Base-by-base conservation (phyloP, 495 filamentous ascomycete species). In the Neurospora pannonica region DNA sequence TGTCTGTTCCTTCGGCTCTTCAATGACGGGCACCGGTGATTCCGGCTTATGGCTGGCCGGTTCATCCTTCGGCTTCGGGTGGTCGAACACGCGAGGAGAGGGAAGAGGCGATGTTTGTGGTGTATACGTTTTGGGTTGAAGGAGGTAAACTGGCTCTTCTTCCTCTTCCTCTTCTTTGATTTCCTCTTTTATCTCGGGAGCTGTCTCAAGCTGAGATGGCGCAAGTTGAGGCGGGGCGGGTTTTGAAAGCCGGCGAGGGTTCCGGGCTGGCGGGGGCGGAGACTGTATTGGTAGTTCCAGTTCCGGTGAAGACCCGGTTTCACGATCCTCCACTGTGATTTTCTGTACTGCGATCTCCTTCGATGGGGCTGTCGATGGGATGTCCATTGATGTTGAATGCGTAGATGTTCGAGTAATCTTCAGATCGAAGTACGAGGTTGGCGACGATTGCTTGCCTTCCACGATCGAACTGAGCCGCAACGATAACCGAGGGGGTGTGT, bases 101-200 rank as follows among this genome's bases (percentile, higher is more conserved):
- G 85, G 85, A 34, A 85, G 76, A 17, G 85, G 85, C 19, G 82
- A 83, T 8, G 86, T 84, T 39, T 84, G 81, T 1, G 87, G 87
- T 10, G 85, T 88, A 75, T 88, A 89, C 1, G 86, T 88, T 71
- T 83, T 82, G 15, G 87, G 87, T 72, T 87, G 85, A 42, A 89
- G 76, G 21, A 88, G 82, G 74, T 83, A 87, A 17, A 87, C 73
- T 0, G 81, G 77, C 15, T 80, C 78, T 60, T 82, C 81, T 36
- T 81, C 80, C 1, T 78, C 37, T 28, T 78, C 54, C 4, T 74
- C 70, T 54, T 75, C 73, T 24, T 72, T 74, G 24, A 74, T 67
- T 21, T 79, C 74, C 7, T 77, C 72, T 3, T 34, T 34, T 31
- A 17, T 31, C 15, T 34, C 28, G 24, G 24, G 21, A 10, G 75